Conservation (phyloP, 1,284 basidiomycete species). For the Ganoderma resinaceum region DNA sequence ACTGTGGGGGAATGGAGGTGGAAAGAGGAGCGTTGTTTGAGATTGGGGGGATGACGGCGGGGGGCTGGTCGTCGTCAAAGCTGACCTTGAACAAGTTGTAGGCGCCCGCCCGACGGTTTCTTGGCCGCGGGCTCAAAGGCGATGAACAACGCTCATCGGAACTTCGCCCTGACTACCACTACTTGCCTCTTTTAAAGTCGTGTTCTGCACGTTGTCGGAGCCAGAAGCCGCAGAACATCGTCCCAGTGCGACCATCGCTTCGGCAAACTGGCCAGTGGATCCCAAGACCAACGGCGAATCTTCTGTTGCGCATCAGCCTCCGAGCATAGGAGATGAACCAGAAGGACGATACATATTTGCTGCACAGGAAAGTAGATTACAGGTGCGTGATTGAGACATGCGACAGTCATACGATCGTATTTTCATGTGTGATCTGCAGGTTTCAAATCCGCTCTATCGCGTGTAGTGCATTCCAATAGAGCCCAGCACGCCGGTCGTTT, state of each 20-base stretch:
- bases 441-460: neutral
- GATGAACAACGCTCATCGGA: neutral
- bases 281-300: neutral
- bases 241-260: neutral
- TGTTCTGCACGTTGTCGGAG: conserved; percentile 2
- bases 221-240: neutral
- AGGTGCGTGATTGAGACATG: neutral
- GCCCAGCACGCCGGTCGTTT: neutral
- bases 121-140: neutral
- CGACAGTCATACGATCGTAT: neutral
- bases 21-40: neutral
- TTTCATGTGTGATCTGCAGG: neutral
- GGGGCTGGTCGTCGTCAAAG: conserved; percentile 4
- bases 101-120: neutral
- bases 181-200: neutral
- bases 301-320: neutral
- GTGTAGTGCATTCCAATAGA: neutral
- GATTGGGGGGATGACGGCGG: neutral
- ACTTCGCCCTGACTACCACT: neutral
- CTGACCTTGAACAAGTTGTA: neutral
- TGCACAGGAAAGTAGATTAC: neutral
- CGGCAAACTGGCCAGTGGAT: neutral
- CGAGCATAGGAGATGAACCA: neutral
- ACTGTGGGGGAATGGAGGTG: neutral
- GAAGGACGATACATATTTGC: neutral